Conservation (phyloP, 331 rosid species). For the Phaseolus coccineus region DNA sequence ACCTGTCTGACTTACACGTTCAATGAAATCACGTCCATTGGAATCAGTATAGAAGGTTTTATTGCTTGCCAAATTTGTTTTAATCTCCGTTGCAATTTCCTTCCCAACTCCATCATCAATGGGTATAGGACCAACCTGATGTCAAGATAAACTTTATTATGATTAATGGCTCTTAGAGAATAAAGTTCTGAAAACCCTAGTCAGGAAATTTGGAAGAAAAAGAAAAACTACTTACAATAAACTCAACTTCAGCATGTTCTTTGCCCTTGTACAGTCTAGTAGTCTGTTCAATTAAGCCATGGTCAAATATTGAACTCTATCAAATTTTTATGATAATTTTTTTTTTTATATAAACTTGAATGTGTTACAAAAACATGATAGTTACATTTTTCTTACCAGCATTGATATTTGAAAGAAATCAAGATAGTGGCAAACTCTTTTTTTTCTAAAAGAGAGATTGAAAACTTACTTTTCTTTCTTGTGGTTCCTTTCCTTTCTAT, state of each 20-base stretch:
- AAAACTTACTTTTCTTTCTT: too few relatives aligned
- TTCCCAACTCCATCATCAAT: slow-evolving; percentile 77
- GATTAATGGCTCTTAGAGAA: slow-evolving; percentile 21
- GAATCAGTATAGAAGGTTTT: slow-evolving; percentile 85
- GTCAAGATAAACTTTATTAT: slow-evolving; percentile 21
- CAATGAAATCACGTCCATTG: slow-evolving; percentile 85
- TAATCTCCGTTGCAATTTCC: slow-evolving; percentile 74
- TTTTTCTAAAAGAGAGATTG: too few relatives aligned
- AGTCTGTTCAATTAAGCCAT: slow-evolving; percentile 53
- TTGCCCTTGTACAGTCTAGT: slow-evolving; percentile 76
- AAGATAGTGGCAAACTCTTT: not conserved
- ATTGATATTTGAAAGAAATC: not conserved
- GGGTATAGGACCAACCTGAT: slow-evolving; percentile 92
- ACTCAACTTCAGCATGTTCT: slow-evolving; percentile 84
- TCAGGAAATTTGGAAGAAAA: slow-evolving; percentile 4
- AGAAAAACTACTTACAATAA: slow-evolving; percentile 55
- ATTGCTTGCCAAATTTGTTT: slow-evolving; percentile 61
- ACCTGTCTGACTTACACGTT: slow-evolving; percentile 56
- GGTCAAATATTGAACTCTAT: slow-evolving; percentile 15
- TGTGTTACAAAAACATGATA: too few relatives aligned
- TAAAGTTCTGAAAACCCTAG: not conserved
- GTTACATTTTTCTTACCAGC: not conserved
- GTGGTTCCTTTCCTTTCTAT: too few relatives aligned
- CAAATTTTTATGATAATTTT: too few relatives aligned
- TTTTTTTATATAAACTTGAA: too few relatives aligned